phyloP scores from a whole-genome alignment of 805 yeast genomes.

The Pichia membranifaciens region DNA sequence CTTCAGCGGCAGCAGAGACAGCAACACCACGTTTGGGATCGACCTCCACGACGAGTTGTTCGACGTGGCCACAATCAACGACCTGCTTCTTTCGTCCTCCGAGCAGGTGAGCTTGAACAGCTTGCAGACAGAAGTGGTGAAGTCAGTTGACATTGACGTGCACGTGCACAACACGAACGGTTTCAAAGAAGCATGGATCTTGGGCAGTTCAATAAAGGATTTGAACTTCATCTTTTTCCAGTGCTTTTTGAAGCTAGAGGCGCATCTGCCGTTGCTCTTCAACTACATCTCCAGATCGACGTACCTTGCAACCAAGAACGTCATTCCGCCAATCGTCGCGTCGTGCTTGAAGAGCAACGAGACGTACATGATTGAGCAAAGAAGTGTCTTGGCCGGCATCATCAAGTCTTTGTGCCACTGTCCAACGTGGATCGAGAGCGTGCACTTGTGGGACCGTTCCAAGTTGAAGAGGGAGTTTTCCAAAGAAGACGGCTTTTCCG shows the following conservation, averaged over 20 bases:
- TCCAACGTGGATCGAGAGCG: constrained; percentile 4
- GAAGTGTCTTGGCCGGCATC: constrained; percentile 23
- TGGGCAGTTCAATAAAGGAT: constrained; percentile 15
- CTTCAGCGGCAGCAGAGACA: neutral
- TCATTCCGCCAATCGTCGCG: constrained; percentile 15
- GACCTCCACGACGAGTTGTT: constrained; percentile 10
- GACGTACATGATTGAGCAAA: constrained; percentile 16
- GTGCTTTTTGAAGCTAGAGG: constrained; percentile 21
- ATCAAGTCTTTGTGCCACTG: constrained; percentile 19
- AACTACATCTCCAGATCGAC: constrained; percentile 23
- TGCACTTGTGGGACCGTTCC: constrained; percentile 7
- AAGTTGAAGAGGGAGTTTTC: constrained; percentile 10
- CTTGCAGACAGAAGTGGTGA: constrained; percentile 2
- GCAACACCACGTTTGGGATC: neutral
- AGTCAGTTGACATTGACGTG: constrained; percentile 7
- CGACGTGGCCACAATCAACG: constrained; percentile 4
- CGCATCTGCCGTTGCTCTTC: constrained; percentile 25
- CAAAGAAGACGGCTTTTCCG: constrained; percentile 5
- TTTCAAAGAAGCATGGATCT: neutral
- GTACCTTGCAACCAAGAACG: constrained; percentile 16
- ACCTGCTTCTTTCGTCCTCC: constrained; percentile 7
- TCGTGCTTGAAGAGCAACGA: constrained; percentile 17
- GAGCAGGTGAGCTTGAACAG: constrained; percentile 12
- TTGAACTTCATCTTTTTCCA: constrained; percentile 26
- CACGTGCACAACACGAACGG: neutral